Conservation (phyloP, 1,284 basidiomycete genomes). For the Ceratobasidium sp. region DNA sequence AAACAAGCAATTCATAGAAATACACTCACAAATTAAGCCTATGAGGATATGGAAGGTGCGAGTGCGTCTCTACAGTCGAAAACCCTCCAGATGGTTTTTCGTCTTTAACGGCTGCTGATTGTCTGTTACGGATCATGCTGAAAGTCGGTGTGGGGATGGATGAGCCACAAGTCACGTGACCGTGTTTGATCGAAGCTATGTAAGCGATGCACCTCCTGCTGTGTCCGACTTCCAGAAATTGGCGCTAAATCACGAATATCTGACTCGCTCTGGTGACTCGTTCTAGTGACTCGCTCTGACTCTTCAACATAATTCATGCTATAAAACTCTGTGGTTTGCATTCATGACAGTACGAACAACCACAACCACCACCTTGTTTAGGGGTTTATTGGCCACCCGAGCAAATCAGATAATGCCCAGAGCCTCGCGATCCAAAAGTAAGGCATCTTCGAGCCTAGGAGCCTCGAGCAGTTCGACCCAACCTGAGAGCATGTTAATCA, state of each 20-base stretch:
- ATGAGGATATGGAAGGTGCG: conserved; percentile 68
- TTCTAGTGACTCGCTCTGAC: too few species aligned
- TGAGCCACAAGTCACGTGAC: conserved; percentile 16
- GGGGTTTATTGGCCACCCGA: too few species aligned
- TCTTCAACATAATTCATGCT: too few species aligned
- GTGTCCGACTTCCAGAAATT: too few species aligned
- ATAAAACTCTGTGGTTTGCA: too few species aligned
- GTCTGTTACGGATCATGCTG: conserved; percentile 11
- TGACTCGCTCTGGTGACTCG: too few species aligned
- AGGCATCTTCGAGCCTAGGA: not conserved
- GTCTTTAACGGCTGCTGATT: not conserved
- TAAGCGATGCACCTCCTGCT: too few species aligned
- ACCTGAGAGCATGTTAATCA: not conserved
- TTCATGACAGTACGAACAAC: too few species aligned
- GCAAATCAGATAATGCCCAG: not conserved
- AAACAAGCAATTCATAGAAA: too few species aligned
- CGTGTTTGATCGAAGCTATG: conserved; percentile 35
- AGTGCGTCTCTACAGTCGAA: conserved; percentile 53
- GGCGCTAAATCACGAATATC: too few species aligned
- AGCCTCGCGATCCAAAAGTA: not conserved
- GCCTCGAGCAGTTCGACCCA: not conserved
- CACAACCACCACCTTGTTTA: too few species aligned
- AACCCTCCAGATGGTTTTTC: conserved; percentile 14
- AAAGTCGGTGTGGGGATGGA: conserved; percentile 1
- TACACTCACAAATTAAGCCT: conserved; percentile 89